Percentiles rank a stretch among this genome's conserved stretches.
These are phyloP conservation scores for Arthroderma uncinatum DNA, from an alignment of 2,329 filamentous ascomycete species.

Conservation along the genomic window DNA sequence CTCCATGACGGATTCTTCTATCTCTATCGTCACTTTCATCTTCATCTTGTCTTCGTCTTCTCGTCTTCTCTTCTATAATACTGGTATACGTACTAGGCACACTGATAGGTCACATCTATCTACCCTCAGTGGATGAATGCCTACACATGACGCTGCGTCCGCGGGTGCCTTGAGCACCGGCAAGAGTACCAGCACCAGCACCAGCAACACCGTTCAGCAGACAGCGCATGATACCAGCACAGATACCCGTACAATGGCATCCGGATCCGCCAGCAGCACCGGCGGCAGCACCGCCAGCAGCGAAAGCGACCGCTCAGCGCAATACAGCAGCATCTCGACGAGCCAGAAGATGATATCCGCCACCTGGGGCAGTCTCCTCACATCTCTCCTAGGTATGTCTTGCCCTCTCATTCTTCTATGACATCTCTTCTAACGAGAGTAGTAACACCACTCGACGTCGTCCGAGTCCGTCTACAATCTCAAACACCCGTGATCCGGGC, in stretches of 20 bases:
- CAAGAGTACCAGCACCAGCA: background rate
- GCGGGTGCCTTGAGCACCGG: constrained; percentile 4
- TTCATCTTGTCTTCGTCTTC: background rate
- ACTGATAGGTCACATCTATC: too few relatives aligned
- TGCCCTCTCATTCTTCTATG: constrained; percentile 11
- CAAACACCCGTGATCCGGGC: constrained; percentile 45
- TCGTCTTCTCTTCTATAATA: background rate
- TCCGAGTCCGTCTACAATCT: constrained; percentile 86
- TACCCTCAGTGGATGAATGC: background rate
- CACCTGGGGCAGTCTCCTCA: constrained; percentile 78
- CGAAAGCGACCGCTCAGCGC: background rate
- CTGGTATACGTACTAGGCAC: background rate
- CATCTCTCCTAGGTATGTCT: constrained; percentile 67
- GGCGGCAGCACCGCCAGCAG: background rate
- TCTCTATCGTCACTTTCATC: too few relatives aligned
- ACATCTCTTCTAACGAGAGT: background rate
- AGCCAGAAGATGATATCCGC: constrained; percentile 92
- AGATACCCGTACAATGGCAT: background rate
- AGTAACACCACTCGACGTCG: constrained; percentile 95
- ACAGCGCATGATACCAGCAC: background rate
- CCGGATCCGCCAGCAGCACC: background rate
- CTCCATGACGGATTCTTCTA: background rate
- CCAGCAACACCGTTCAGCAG: background rate
- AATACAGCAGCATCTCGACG: constrained; percentile 54
- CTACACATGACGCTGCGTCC: background rate